Conservation (phyloP, 1,284 basidiomycete genomes). For the Ganoderma meredithae region DNA sequence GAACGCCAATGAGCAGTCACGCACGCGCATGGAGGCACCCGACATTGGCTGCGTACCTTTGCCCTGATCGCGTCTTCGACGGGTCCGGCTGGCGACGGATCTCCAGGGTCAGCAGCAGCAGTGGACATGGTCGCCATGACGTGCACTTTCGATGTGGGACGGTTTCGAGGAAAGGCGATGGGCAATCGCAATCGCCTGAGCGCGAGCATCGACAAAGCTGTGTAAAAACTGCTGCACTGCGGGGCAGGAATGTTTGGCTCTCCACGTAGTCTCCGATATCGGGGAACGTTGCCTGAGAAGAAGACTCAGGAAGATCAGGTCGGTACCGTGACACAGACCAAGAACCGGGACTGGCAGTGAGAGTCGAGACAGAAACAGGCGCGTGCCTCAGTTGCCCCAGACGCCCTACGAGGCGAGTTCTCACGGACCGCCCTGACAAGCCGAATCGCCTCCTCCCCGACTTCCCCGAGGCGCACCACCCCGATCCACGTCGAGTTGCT, state of each 20-base stretch:
- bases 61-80: conserved; percentile 56
- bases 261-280: conserved; percentile 1
- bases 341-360: conserved; percentile 5
- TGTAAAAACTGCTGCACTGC: background rate
- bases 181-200: conserved; percentile 26
- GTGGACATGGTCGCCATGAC: conserved; percentile 36
- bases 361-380: background rate
- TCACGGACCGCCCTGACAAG: no score
- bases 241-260: background rate
- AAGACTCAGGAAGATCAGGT: background rate
- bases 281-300: background rate
- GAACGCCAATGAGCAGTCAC: conserved; percentile 9
- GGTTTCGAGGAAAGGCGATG: conserved; percentile 35
- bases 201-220: conserved; percentile 33
- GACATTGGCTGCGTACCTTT: conserved; percentile 52
- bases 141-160: conserved; percentile 25
- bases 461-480: no score
- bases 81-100: conserved; percentile 43
- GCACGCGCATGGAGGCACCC: conserved; percentile 11
- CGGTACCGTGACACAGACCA: background rate
- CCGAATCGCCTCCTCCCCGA: no score
- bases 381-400: conserved; percentile 8
- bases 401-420: background rate
- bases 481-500: background rate
- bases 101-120: conserved; percentile 27